Conservation (phyloP, 768 basidiomycete genomes). For the Hericium alpestre region DNA sequence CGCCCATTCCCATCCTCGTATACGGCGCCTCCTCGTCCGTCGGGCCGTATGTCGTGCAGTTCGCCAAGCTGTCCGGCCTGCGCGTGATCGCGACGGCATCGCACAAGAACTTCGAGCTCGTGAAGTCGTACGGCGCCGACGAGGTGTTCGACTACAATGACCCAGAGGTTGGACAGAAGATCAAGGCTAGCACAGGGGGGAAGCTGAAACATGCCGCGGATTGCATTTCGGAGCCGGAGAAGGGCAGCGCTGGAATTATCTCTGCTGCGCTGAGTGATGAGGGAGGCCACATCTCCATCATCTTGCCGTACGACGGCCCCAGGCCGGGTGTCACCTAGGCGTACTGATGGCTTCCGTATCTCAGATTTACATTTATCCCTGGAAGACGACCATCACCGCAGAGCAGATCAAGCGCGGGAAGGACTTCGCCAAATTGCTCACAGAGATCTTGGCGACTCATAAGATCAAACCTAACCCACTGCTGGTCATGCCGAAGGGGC, state of each 20-base stretch:
- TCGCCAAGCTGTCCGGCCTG: constrained; percentile 21
- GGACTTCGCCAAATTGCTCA: constrained; percentile 6
- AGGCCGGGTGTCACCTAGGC: neutral
- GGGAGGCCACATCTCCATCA: constrained; percentile 1
- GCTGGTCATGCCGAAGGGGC: constrained; percentile 16
- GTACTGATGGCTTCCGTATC: neutral
- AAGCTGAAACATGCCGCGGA: constrained; percentile 13
- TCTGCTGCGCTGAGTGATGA: constrained; percentile 7
- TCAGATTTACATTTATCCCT: constrained; percentile 12
- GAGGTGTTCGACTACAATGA: constrained; percentile 21
- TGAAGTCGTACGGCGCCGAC: constrained; percentile 24
- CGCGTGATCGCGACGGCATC: constrained; percentile 24
- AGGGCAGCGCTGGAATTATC: neutral
- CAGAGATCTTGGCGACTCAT: constrained; percentile 11
- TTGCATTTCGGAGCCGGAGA: constrained; percentile 4
- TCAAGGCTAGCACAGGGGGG: constrained; percentile 13
- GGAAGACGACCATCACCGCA: constrained; percentile 1
- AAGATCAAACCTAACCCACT: constrained; percentile 15
- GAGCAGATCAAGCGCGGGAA: neutral
- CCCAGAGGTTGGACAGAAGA: constrained; percentile 14
- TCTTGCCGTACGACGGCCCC: neutral
- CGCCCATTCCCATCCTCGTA: constrained; percentile 1
- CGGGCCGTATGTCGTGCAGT: constrained; percentile 24
- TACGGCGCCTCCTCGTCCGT: constrained; percentile 21
- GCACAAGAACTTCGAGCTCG: constrained; percentile 20